Percentiles rank a stretch among this genome's conserved stretches.
Conservation (phyloP, 192 early-diverging fungal genomes). For the Linnemannia elongata region DNA sequence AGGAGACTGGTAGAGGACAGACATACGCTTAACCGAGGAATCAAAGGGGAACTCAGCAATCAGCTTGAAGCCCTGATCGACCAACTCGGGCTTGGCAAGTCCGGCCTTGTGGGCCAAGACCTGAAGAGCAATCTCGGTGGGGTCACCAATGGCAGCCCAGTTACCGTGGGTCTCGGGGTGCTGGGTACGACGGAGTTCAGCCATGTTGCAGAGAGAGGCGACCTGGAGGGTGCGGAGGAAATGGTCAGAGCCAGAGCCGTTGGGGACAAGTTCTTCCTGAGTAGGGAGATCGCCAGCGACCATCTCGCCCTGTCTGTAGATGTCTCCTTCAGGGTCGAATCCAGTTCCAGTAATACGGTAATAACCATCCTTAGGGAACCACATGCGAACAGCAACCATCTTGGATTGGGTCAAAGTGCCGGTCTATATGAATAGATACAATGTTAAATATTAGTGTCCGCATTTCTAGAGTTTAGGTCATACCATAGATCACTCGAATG, state of each 20-base stretch:
- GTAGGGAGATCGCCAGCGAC: constrained; percentile 17
- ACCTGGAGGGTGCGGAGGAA: constrained; percentile 65
- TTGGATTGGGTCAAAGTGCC: constrained; percentile 96
- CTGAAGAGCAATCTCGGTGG: constrained; percentile 93
- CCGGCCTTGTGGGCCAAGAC: constrained; percentile 85
- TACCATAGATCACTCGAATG: not conserved
- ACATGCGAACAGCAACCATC: constrained; percentile 90
- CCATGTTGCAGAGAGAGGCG: constrained; percentile 87
- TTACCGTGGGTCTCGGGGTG: constrained; percentile 61
- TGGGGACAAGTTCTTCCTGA: constrained; percentile 52
- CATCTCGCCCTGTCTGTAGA: constrained; percentile 42
- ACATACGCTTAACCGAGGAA: constrained; percentile 90
- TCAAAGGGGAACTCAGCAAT: constrained; percentile 66
- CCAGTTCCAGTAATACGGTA: constrained; percentile 79
- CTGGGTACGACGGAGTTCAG: constrained; percentile 71
- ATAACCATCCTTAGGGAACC: constrained; percentile 80
- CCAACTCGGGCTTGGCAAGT: constrained; percentile 77
- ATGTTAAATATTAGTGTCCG: not conserved
- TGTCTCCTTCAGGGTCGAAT: constrained; percentile 70
- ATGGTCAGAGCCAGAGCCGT: constrained; percentile 33
- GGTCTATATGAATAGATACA: constrained; percentile 47
- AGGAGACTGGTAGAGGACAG: constrained; percentile 71
- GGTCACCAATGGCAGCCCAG: constrained; percentile 87
- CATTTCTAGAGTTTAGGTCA: not conserved
- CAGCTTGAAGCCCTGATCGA: constrained; percentile 46